These are phyloP conservation scores for Cercospora berteroae DNA, from an alignment of 2,329 filamentous ascomycete genomes.

Conservation along the genomic window DNA sequence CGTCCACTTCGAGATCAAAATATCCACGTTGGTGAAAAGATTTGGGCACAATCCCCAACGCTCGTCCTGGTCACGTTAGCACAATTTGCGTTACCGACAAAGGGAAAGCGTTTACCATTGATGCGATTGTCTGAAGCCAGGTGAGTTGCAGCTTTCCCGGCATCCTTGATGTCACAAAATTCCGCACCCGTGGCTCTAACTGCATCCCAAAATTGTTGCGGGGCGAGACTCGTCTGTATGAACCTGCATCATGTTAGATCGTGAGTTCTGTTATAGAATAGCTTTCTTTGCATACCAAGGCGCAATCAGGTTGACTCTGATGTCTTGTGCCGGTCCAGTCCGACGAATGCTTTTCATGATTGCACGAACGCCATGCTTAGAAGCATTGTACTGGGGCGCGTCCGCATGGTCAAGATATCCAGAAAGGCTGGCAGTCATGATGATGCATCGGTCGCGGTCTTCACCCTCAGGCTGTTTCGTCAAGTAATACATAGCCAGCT, in stretches of 20 bases:
- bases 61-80: conserved; percentile 24
- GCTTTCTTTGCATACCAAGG: conserved; percentile 25
- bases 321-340: conserved; percentile 43
- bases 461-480: conserved; percentile 36
- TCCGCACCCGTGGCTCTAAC: conserved; percentile 20
- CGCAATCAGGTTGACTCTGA: conserved; percentile 47
- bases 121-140: conserved; percentile 25
- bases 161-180: conserved; percentile 29
- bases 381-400: conserved; percentile 38
- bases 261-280: background rate
- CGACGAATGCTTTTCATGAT: conserved; percentile 43
- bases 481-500: conserved; percentile 43
- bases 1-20: conserved; percentile 11
- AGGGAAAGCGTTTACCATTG: conserved; percentile 23
- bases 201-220: conserved; percentile 20
- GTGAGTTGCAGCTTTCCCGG: conserved; percentile 26
- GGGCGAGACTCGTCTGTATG: conserved; percentile 29
- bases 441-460: conserved; percentile 48
- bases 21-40: conserved; percentile 10
- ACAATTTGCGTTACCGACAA: background rate
- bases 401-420: conserved; percentile 50
- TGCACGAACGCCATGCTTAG: conserved; percentile 46
- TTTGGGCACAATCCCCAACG: conserved; percentile 26
- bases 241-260: conserved; percentile 23
- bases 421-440: conserved; percentile 51